These are phyloP conservation scores for Mortierella claussenii DNA, from an alignment of 192 early-diverging fungal species.

Conservation along the genomic window DNA sequence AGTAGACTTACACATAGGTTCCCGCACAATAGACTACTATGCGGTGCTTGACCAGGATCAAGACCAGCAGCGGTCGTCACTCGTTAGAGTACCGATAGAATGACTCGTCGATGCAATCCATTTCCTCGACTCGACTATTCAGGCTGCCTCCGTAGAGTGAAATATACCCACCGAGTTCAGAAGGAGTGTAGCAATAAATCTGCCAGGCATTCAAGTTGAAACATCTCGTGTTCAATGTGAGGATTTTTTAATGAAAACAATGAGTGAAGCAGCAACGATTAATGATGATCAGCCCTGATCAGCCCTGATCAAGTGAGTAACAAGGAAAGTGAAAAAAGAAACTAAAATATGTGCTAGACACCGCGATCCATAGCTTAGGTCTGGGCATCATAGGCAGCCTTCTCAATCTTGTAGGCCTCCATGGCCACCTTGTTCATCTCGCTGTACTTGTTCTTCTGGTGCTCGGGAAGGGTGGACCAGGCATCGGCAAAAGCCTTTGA, in stretches of 20 bases:
- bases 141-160: too few species aligned
- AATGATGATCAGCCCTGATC: too few species aligned
- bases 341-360: too few species aligned
- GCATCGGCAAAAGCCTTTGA: slow-evolving; percentile 21
- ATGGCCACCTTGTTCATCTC: background rate
- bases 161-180: too few species aligned
- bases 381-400: slow-evolving; percentile 25
- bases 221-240: too few species aligned
- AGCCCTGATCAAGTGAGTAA: background rate
- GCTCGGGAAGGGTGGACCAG: slow-evolving; percentile 5
- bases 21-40: slow-evolving; percentile 37
- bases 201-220: too few species aligned
- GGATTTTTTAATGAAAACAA: background rate
- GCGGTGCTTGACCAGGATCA: slow-evolving; percentile 21
- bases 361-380: background rate
- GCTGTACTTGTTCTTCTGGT: slow-evolving; percentile 7
- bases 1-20: too few species aligned
- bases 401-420: slow-evolving; percentile 18
- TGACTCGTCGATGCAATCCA: too few species aligned
- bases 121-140: too few species aligned
- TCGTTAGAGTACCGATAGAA: slow-evolving; percentile 31
- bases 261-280: background rate
- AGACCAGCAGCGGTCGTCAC: slow-evolving; percentile 30
- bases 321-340: background rate
- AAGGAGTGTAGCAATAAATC: too few species aligned